phyloP scores from a whole-genome alignment of 345 rosid genomes.

The Isatis tinctoria region DNA sequence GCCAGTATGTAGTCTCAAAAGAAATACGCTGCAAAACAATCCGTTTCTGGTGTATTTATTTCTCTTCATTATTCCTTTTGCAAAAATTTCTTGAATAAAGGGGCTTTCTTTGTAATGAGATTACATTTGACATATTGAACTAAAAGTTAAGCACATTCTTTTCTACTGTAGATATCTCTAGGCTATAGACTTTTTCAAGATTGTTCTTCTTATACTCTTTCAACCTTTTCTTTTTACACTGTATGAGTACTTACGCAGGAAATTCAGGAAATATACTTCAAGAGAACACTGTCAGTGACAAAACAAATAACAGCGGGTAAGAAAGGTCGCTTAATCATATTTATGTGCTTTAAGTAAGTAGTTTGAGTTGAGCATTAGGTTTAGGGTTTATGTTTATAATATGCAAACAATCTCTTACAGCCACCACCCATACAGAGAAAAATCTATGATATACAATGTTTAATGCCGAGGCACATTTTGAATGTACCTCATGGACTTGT shows the following conservation, averaged over 20 bases:
- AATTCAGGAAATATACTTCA: slow-evolving; percentile 42
- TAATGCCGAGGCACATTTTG: neutral
- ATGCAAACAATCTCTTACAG: neutral
- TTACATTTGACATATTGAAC: neutral
- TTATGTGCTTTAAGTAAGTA: neutral
- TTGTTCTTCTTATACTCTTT: neutral
- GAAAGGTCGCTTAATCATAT: neutral
- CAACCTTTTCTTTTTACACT: slow-evolving; percentile 14
- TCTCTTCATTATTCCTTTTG: neutral
- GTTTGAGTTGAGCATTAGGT: neutral
- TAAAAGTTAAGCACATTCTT: neutral
- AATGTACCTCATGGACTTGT: neutral
- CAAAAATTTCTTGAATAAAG: neutral
- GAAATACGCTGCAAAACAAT: slow-evolving; percentile 27
- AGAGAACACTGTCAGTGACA: slow-evolving; percentile 33
- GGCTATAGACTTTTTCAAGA: neutral
- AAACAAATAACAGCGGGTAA: slow-evolving; percentile 14
- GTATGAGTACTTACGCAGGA: slow-evolving; percentile 28
- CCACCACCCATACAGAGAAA: neutral
- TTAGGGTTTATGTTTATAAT: neutral
- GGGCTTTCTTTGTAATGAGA: slow-evolving; percentile 19
- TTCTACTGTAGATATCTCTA: neutral
- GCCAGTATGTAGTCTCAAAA: slow-evolving; percentile 70
- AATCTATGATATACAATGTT: neutral
- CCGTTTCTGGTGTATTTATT: slow-evolving; percentile 40